phyloP scores from a whole-genome alignment of 2,329 filamentous ascomycete species.

The Zalaria obscura region DNA sequence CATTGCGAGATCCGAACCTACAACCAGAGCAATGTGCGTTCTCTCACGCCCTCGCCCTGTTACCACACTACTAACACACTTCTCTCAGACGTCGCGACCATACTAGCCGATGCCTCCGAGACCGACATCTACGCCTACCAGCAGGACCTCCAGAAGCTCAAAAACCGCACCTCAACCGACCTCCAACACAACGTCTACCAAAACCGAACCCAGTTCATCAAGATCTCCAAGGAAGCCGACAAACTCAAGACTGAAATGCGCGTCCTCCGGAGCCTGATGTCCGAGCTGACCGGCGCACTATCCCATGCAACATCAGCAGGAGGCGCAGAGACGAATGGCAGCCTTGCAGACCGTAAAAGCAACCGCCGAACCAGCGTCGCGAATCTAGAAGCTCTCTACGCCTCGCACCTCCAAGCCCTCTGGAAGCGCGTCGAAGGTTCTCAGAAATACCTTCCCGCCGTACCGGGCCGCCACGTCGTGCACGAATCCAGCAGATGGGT shows the following conservation, averaged over 20 bases:
- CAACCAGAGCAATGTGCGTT: slow-evolving; percentile 61
- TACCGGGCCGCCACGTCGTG: slow-evolving; percentile 82
- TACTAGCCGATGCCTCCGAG: slow-evolving; percentile 75
- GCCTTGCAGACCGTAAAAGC: slow-evolving; percentile 31
- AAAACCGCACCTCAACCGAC: slow-evolving; percentile 64
- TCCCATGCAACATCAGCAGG: slow-evolving; percentile 30
- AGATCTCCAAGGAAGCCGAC: slow-evolving; percentile 97
- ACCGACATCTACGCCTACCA: slow-evolving; percentile 77
- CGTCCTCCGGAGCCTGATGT: slow-evolving; percentile 76
- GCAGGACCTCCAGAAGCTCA: slow-evolving; percentile 58
- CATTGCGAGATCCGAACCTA: slow-evolving; percentile 65
- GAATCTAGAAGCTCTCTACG: slow-evolving; percentile 56
- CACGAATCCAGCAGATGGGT: slow-evolving; percentile 91
- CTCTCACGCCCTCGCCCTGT: slow-evolving; percentile 3
- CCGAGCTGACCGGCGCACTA: slow-evolving; percentile 54
- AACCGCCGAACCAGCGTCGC: slow-evolving; percentile 86
- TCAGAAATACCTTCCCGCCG: slow-evolving; percentile 87
- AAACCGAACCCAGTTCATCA: slow-evolving; percentile 96
- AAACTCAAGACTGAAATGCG: slow-evolving; percentile 96
- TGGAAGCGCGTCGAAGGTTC: slow-evolving; percentile 98
- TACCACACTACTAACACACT: neutral
- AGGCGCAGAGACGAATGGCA: slow-evolving; percentile 18
- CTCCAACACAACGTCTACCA: slow-evolving; percentile 93
- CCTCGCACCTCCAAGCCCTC: slow-evolving; percentile 56
- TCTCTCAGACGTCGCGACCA: slow-evolving; percentile 44